Base-by-base conservation (phyloP, 2,329 filamentous ascomycete genomes). In the Pseudogymnoascus sp. region DNA sequence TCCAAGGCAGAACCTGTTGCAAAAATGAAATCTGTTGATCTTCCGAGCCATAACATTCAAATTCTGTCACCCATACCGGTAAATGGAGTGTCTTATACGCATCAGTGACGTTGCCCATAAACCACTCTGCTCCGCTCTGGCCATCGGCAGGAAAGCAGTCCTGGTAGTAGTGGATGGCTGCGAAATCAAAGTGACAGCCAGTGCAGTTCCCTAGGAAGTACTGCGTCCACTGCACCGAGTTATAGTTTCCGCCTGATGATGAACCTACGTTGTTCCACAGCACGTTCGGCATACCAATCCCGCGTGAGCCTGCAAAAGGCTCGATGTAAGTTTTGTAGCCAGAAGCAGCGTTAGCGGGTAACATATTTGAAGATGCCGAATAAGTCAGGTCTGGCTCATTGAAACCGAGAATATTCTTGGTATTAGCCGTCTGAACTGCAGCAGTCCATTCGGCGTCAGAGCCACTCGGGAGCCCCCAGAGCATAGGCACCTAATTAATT, bases 321-420 rank as follows among this genome's bases (percentile, higher is more conserved):
- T 77, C 68, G 71, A 80, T 77, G 67, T 75, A 75, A 9, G 21
- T 21, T 21, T 21, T 67, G 63, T 61, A 70, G 71, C 70, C 74
- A 3, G 66, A 59, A 4, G 75, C 78, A 17, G 77, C 78, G 58
- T 77, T 62, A 41, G 64, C 65, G 2, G 67, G 63, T 17, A 63
- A 42, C 25, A 68, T 66, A 77, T 86, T 82, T 67, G 83, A 77
- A 74, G 89, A 85, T 25, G 71, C 72, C 1, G 48, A 61, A 31
- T 65, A 68, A n/a, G 68, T 68, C 65, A 81, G 80, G 73, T 90
- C 87, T 42, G 84, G 84, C 78, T 90, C 87, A 78, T 90, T 90
- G 81, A 88, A 88, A 72, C 80, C 80, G 70, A 89, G 80, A 60
- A 89, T 73, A 67, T 79, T 77, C 67, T 79, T 80, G 66, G 80